phyloP scores from a whole-genome alignment of 1,139 yeast species.

The Lodderomyces theae region DNA sequence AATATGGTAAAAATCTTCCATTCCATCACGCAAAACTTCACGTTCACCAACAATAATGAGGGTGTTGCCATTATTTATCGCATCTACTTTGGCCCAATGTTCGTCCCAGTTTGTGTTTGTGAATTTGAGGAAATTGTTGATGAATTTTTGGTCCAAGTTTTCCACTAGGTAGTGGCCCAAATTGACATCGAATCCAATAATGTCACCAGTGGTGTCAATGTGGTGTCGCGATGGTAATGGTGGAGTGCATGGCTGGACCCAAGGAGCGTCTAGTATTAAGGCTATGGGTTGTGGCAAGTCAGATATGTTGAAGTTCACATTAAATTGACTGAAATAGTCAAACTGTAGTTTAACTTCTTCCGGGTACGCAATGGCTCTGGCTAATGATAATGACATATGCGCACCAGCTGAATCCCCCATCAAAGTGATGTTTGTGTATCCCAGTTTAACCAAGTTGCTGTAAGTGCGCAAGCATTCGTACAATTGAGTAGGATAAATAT shows the following conservation, averaged over 20 bases:
- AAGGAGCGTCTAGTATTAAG: constrained; percentile 39
- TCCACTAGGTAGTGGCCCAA: constrained; percentile 32
- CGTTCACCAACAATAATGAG: constrained; percentile 38
- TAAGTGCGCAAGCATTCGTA: constrained; percentile 32
- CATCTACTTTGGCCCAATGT: constrained; percentile 32
- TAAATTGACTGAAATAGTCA: constrained; percentile 20
- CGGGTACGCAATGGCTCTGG: constrained; percentile 34
- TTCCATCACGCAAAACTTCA: constrained; percentile 34
- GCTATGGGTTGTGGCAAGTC: constrained; percentile 29
- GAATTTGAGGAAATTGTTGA: constrained; percentile 18
- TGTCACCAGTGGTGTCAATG: constrained; percentile 28
- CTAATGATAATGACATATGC: constrained; percentile 33
- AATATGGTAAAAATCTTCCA: constrained; percentile 20
- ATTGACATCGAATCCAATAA: constrained; percentile 26
- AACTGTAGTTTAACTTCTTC: constrained; percentile 26
- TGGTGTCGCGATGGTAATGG: constrained; percentile 24
- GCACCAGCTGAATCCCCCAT: constrained; percentile 52
- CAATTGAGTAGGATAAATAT: constrained; percentile 40
- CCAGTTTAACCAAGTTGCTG: constrained; percentile 24
- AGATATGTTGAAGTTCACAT: constrained; percentile 14
- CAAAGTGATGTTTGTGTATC: constrained; percentile 32
- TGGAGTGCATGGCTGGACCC: constrained; percentile 27
- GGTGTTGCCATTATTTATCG: constrained; percentile 25
- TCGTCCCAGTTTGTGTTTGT: constrained; percentile 23
- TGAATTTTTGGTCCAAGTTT: constrained; percentile 18